phyloP scores from a whole-genome alignment of 1,284 basidiomycete genomes.

The Ustilago lituana region DNA sequence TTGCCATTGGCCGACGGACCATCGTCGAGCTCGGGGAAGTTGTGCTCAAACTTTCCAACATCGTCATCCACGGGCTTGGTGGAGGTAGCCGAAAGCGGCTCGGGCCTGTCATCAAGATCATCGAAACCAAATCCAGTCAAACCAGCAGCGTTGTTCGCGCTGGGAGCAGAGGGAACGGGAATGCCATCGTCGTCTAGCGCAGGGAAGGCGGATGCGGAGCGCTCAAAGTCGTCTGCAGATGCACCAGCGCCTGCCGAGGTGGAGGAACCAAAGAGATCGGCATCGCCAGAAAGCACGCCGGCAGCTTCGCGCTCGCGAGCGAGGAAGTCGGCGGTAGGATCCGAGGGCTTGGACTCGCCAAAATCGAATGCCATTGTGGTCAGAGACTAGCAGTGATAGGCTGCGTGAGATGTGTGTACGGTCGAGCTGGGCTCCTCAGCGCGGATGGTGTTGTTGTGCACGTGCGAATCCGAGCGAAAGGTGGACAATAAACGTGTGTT shows the following conservation, averaged over 20 bases:
- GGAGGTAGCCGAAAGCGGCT: conserved; percentile 11
- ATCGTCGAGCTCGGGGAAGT: conserved; percentile 85
- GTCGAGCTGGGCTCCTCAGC: background rate
- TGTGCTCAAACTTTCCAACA: conserved; percentile 86
- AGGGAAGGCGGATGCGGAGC: conserved; percentile 73
- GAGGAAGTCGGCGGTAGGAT: conserved; percentile 66
- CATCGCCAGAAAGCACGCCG: conserved; percentile 58
- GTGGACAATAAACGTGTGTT: too few species aligned
- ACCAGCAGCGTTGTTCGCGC: conserved; percentile 5
- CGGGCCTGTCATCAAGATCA: conserved; percentile 31
- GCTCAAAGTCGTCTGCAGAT: conserved; percentile 56
- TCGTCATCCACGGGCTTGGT: conserved; percentile 72
- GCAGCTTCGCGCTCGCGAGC: conserved; percentile 63
- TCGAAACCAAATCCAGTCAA: conserved; percentile 37
- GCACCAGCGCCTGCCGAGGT: conserved; percentile 25
- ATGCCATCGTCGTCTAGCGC: conserved; percentile 69
- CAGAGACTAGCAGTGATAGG: too few species aligned
- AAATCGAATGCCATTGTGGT: conserved; percentile 58
- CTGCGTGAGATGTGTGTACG: background rate
- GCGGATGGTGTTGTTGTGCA: too few species aligned
- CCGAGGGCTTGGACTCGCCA: conserved; percentile 47
- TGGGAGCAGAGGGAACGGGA: conserved; percentile 24
- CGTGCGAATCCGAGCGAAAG: too few species aligned
- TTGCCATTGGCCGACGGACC: conserved; percentile 18
- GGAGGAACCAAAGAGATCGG: conserved; percentile 61